Base-by-base conservation (phyloP, 1,284 basidiomycete genomes). In the Caloboletus firmus region DNA sequence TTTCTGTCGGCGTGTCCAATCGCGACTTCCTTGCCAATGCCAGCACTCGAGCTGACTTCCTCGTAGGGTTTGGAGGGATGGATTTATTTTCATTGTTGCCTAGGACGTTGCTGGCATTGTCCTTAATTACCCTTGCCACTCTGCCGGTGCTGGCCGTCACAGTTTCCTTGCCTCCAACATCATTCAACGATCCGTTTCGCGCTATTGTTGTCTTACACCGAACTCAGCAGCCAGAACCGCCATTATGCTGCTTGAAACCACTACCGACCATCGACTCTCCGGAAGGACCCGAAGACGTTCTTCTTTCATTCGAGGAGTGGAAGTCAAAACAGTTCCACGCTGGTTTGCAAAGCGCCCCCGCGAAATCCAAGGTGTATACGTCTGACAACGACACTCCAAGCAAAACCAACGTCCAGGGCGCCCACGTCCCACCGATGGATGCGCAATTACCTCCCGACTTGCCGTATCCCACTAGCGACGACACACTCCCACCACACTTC, bases 291-390 rank as follows among this genome's bases (percentile, higher is more conserved):
- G 83, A 84, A 49, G 82, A 83, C 46, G 69, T 84, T 3, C 75
- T 95, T 30, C 80, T 93, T 22, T 89, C 89, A 0, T 96, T 96
- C 65, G 90, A 95, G 63, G 93, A 95, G 57, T 95, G 93, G 93
- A 95, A 94, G 70, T 80, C 81, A 42, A 87, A 82, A 54, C 84
- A 85, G 52, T 63, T 76, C 26, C 55, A 55, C 18, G 26, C 50
- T 7, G 46, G 48, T 15, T 55, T 49, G 24, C 65, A 53, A 30
- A 30, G 31, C 13, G 28, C 22, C 30, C 34, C 41, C 36, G 72
- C 76, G 17, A 72, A 70, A 28, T 56, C 56, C 45, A 67, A 68
- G 42, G 58, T 61, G 34, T 73, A 75, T 47, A 62, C 72, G 7
- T 45, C 57, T 55, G 59, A 72, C 65, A 42, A 64, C 65, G 46